phyloP scores from a whole-genome alignment of 1,139 yeast genomes.

The Hyphopichia pseudoburtonii region DNA sequence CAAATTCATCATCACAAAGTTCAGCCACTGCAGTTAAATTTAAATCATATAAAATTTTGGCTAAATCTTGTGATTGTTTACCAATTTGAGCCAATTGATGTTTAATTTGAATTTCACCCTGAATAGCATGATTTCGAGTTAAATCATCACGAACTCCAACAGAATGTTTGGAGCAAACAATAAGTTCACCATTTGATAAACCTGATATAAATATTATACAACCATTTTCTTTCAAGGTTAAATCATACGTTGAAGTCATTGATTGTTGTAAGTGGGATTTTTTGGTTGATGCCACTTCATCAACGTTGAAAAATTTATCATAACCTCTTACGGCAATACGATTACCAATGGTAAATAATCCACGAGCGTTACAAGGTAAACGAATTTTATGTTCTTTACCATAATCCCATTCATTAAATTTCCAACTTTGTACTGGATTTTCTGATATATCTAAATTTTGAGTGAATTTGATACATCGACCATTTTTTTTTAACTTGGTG shows the following conservation, averaged over 20 bases:
- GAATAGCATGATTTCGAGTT: constrained; percentile 69
- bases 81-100: constrained; percentile 48
- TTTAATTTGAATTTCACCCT: constrained; percentile 62
- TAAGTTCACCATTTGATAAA: constrained; percentile 64
- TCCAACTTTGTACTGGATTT: constrained; percentile 53
- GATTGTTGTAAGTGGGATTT: constrained; percentile 42
- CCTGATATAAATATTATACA: constrained; percentile 87
- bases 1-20: constrained; percentile 88
- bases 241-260: constrained; percentile 75
- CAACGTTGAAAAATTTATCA: constrained; percentile 87
- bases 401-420: constrained; percentile 88
- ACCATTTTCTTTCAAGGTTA: constrained; percentile 89
- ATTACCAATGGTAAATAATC: constrained; percentile 56
- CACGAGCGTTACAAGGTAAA: constrained; percentile 80
- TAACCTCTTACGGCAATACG: constrained; percentile 80
- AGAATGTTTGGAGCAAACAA: constrained; percentile 87
- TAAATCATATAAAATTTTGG: constrained; percentile 45
- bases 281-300: constrained; percentile 58
- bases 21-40: constrained; percentile 88
- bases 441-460: constrained; percentile 9
- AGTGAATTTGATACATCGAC: constrained; percentile 20
- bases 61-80: constrained; percentile 51
- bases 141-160: constrained; percentile 66
- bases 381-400: constrained; percentile 46
- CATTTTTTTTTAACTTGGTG: constrained; percentile 21